Evolutionary conservation across 495 filamentous ascomycete genomes (phyloP).

Genomic region (Poronia punctata): DNA sequence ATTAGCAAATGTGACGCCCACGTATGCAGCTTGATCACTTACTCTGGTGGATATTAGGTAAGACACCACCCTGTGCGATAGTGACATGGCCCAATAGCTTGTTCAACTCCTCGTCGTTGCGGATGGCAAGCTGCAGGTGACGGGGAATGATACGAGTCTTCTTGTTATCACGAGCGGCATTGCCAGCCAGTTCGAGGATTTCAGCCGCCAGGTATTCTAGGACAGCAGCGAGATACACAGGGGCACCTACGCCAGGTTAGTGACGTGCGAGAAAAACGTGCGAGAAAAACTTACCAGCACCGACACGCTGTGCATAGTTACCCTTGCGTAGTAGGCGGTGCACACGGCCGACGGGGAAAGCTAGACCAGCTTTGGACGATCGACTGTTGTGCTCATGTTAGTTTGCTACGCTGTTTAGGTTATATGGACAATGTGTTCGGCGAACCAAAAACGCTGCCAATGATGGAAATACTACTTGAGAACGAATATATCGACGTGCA

Average conservation of each 20-base stretch:
- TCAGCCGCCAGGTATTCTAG: constrained; percentile 98
- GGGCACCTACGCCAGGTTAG: constrained; percentile 57
- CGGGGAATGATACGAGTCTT: constrained; percentile 99
- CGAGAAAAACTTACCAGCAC: constrained; percentile 57
- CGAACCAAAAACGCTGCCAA: constrained; percentile 1
- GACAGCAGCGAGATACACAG: constrained; percentile 95
- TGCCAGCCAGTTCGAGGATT: constrained; percentile 97
- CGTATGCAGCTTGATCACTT: constrained; percentile 34
- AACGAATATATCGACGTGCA: too few relatives aligned
- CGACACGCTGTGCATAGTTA: constrained; percentile 99
- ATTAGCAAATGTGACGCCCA: constrained; percentile 36
- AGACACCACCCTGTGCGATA: constrained; percentile 98
- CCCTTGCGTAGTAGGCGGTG: constrained; percentile 99
- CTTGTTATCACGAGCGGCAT: constrained; percentile 99
- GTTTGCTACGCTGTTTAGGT: not conserved
- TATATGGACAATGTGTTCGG: not conserved
- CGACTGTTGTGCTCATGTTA: constrained; percentile 50
- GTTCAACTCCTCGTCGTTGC: constrained; percentile 99
- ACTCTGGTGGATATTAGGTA: constrained; percentile 99
- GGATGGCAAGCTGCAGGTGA: constrained; percentile 98
- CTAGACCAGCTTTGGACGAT: constrained; percentile 98
- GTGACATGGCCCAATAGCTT: constrained; percentile 99
- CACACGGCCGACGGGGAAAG: constrained; percentile 99
- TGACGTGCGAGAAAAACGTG: constrained; percentile 1
- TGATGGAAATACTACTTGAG: too few relatives aligned